phyloP scores from a whole-genome alignment of 2,329 filamentous ascomycete species.

The Claviceps maximensis region DNA sequence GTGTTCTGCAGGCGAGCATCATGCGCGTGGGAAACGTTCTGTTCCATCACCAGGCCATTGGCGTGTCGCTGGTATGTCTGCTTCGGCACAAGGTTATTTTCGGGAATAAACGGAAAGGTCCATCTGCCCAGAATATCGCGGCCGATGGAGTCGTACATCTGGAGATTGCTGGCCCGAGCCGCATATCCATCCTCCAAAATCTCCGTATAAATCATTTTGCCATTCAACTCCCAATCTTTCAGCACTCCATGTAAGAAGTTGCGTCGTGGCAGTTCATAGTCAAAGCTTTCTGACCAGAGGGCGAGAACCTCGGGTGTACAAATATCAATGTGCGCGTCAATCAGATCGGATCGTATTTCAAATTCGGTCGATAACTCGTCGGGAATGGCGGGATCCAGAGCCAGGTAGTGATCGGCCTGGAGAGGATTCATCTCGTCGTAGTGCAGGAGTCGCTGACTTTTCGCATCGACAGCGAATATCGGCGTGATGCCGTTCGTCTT shows the following conservation, averaged over 20 bases:
- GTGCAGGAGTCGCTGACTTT: conserved; percentile 70
- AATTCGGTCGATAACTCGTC: conserved; percentile 57
- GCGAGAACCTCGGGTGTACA: conserved; percentile 92
- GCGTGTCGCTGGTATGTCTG: conserved; percentile 63
- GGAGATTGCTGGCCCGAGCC: conserved; percentile 71
- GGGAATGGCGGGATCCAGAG: conserved; percentile 69
- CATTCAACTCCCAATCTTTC: conserved; percentile 94
- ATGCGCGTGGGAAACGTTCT: conserved; percentile 58
- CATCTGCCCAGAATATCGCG: conserved; percentile 76
- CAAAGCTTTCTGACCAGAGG: conserved; percentile 94
- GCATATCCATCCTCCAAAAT: conserved; percentile 75
- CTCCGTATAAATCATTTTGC: conserved; percentile 90
- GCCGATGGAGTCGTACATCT: conserved; percentile 80
- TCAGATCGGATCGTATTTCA: conserved; percentile 73
- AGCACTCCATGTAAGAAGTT: conserved; percentile 87
- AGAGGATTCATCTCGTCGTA: conserved; percentile 81
- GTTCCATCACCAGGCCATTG: conserved; percentile 64
- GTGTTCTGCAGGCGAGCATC: conserved; percentile 59
- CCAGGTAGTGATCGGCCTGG: conserved; percentile 50
- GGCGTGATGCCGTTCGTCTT: conserved; percentile 65
- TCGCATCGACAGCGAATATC: conserved; percentile 75
- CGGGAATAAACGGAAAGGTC: conserved; percentile 80
- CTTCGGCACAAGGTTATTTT: conserved; percentile 68
- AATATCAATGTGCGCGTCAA: conserved; percentile 93
- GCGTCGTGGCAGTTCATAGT: conserved; percentile 79